Conservation (phyloP, 306 rosid genomes). For the Ormosia semicastrata region DNA sequence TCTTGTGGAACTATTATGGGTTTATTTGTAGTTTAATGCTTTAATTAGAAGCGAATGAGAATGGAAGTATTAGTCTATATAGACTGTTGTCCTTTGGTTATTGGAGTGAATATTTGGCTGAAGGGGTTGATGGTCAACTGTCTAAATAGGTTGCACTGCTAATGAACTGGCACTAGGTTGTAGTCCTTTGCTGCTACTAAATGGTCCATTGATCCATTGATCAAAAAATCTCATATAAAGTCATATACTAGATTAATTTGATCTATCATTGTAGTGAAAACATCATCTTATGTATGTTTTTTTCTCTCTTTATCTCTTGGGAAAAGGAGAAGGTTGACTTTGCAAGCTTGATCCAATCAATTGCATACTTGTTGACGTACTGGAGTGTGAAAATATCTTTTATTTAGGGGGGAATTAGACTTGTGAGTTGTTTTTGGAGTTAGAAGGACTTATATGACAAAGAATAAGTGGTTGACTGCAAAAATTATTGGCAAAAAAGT, state of each 20-base stretch:
- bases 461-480: background rate
- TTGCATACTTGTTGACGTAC: background rate
- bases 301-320: background rate
- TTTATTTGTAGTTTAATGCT: no score
- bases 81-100: no score
- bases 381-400: constrained; percentile 9
- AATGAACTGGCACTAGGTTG: no score
- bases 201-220: no score
- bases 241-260: constrained; percentile 2
- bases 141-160: no score
- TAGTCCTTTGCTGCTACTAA: no score
- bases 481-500: background rate
- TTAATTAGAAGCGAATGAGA: no score
- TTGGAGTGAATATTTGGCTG: no score
- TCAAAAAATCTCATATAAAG: background rate
- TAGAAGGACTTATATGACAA: background rate
- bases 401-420: background rate
- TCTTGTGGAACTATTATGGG: no score
- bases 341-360: background rate
- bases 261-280: constrained; percentile 3
- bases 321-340: background rate
- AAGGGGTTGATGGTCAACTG: no score
- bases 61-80: no score
- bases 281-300: background rate
- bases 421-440: background rate